phyloP scores from a whole-genome alignment of 2,329 filamentous ascomycete species.

The Teratosphaeria gauchensis region DNA sequence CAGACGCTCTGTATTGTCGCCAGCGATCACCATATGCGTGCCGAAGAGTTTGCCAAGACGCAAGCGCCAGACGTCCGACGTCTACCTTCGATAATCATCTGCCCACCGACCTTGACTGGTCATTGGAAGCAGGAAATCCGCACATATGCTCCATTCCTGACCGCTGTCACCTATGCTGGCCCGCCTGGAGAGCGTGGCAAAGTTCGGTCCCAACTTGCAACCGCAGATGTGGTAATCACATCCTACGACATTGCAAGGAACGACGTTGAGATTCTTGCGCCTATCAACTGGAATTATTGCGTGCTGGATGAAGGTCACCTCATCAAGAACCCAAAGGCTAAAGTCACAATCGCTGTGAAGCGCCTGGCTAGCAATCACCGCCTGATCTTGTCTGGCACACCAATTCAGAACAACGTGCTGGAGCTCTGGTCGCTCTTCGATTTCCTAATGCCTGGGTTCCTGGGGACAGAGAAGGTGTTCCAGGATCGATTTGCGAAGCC shows the following conservation, averaged over 20 bases:
- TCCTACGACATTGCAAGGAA: conserved; percentile 98
- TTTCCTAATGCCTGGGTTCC: conserved; percentile 96
- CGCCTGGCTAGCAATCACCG: conserved; percentile 82
- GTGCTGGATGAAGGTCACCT: conserved; percentile 95
- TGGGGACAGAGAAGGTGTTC: conserved; percentile 95
- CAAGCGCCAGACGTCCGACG: conserved; percentile 66
- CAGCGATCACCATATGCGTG: conserved; percentile 89
- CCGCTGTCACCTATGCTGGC: conserved; percentile 82
- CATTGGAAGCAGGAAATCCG: conserved; percentile 99
- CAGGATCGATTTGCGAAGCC: conserved; percentile 90
- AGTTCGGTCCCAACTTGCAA: conserved; percentile 58
- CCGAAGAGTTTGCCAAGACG: conserved; percentile 80
- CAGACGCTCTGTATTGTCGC: conserved; percentile 97
- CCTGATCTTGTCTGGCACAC: conserved; percentile 90
- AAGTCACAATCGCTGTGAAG: conserved; percentile 90
- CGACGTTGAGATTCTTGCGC: conserved; percentile 73
- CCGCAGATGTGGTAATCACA: conserved; percentile 88
- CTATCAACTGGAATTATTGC: conserved; percentile 92
- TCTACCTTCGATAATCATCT: conserved; percentile 87
- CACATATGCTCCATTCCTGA: conserved; percentile 89
- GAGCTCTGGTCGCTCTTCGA: conserved; percentile 98
- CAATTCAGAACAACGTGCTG: conserved; percentile 94
- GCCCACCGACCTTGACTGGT: conserved; percentile 88
- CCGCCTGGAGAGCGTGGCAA: conserved; percentile 70
- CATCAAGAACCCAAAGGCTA: conserved; percentile 97